Percentiles rank a stretch among this genome's conserved stretches.
Evolutionary conservation across 2,329 filamentous ascomycete species (phyloP).

Genomic region (Colletotrichum acutatum): DNA sequence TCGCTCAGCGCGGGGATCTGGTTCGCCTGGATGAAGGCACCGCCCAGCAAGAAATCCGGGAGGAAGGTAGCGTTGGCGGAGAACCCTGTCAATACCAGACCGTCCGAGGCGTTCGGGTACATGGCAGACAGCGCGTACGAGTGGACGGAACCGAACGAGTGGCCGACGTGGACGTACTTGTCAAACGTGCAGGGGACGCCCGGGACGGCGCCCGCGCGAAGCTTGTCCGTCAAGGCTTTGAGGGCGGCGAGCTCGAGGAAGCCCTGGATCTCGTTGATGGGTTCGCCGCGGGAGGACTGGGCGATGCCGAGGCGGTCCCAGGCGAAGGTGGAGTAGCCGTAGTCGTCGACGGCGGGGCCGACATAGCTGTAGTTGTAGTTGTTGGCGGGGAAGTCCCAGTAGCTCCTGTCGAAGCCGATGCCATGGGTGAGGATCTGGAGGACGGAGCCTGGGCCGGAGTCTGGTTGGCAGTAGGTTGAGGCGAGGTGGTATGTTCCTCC

Average conservation of each 20-base stretch:
- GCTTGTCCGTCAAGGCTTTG: constrained; percentile 59
- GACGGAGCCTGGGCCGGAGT: constrained; percentile 49
- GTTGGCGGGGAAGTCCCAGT: constrained; percentile 71
- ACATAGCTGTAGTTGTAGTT: constrained; percentile 73
- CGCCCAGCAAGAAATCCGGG: constrained; percentile 54
- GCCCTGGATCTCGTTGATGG: constrained; percentile 69
- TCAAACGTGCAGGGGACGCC: constrained; percentile 48
- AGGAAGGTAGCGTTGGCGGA: constrained; percentile 59
- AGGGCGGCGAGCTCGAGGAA: constrained; percentile 69
- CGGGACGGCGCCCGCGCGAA: constrained; percentile 58
- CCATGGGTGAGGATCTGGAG: constrained; percentile 56
- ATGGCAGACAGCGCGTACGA: constrained; percentile 64
- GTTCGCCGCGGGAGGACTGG: constrained; percentile 66
- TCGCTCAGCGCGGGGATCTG: constrained; percentile 41
- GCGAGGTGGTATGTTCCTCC: constrained; percentile 66
- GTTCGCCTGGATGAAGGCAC: constrained; percentile 58
- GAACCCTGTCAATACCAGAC: constrained; percentile 71
- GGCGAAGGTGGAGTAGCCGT: constrained; percentile 68
- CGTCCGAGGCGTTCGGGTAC: constrained; percentile 65
- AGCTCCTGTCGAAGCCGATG: constrained; percentile 56
- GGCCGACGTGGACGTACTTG: constrained; percentile 69
- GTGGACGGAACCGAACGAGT: constrained; percentile 71
- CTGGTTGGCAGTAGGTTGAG: constrained; percentile 70
- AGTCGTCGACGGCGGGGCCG: constrained; percentile 60
- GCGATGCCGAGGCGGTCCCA: constrained; percentile 73